These are phyloP conservation scores for Alternaria postmessia DNA, from an alignment of 2,329 filamentous ascomycete genomes.

Conservation along the genomic window DNA sequence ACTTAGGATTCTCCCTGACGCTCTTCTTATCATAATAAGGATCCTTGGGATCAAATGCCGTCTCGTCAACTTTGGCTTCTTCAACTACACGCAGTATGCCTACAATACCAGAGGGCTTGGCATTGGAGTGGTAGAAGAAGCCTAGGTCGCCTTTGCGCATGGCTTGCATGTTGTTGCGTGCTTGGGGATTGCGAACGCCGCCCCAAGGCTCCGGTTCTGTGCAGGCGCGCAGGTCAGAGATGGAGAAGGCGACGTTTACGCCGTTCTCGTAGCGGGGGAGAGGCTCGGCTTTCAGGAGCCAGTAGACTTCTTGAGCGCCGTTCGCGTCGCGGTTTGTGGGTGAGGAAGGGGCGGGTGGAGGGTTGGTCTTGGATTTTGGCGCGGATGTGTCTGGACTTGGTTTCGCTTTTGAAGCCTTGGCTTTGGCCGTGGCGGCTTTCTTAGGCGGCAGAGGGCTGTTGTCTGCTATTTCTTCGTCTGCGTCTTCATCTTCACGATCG, in stretches of 20 bases:
- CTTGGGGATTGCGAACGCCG: constrained; percentile 65
- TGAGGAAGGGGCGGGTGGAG: constrained; percentile 25
- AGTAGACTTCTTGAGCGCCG: constrained; percentile 50
- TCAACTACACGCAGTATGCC: constrained; percentile 89
- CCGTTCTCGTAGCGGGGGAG: constrained; percentile 87
- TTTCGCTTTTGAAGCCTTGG: constrained; percentile 14
- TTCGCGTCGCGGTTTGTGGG: constrained; percentile 37
- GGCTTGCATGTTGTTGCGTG: constrained; percentile 85
- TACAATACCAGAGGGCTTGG: constrained; percentile 85
- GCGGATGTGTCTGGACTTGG: constrained; percentile 10
- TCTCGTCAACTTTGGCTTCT: constrained; percentile 81
- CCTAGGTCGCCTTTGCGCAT: constrained; percentile 93
- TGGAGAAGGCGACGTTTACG: constrained; percentile 89
- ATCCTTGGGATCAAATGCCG: constrained; percentile 73
- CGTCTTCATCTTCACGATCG: constrained; percentile 28
- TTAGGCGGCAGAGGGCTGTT: constrained; percentile 29
- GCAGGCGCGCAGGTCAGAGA: constrained; percentile 81
- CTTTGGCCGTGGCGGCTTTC: constrained; percentile 26
- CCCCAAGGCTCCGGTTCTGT: constrained; percentile 88
- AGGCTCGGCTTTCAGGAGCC: constrained; percentile 70
- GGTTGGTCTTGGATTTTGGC: constrained; percentile 16
- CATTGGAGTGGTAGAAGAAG: constrained; percentile 98
- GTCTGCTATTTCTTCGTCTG: constrained; percentile 7
- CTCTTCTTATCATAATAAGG: constrained; percentile 88
- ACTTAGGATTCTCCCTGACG: constrained; percentile 73